Evolutionary conservation across 2,329 filamentous ascomycete genomes (phyloP).

Genomic region (Colletotrichum sp.): DNA sequence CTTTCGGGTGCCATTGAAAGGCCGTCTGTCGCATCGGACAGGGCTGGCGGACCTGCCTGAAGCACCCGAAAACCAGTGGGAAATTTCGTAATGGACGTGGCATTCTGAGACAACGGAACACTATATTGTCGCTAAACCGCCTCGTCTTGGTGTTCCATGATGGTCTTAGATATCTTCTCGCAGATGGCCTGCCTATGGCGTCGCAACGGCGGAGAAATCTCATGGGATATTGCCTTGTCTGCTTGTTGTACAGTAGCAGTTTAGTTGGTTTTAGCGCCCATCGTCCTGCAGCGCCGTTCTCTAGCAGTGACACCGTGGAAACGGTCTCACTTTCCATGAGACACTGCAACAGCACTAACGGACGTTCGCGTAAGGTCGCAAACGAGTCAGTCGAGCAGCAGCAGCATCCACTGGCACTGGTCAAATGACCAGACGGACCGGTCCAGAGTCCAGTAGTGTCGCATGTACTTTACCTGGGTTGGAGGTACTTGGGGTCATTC

Average conservation of each 20-base stretch:
- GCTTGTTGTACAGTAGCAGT: not conserved
- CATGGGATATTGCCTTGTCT: not conserved
- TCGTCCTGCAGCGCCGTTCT: not conserved
- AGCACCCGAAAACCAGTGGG: not conserved
- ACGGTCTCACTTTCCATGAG: not conserved
- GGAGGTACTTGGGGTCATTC: not conserved
- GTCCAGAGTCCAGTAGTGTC: not conserved
- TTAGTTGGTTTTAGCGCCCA: not conserved
- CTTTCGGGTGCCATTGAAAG: not conserved
- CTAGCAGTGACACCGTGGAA: not conserved
- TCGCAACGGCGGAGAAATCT: not conserved
- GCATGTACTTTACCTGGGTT: not conserved
- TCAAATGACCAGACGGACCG: not conserved
- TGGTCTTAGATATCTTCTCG: not conserved
- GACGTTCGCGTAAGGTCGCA: not conserved
- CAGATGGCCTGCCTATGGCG: not conserved
- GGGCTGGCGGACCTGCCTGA: not conserved
- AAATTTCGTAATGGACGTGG: not conserved
- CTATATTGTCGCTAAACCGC: not conserved
- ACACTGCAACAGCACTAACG: slow-evolving; percentile 1
- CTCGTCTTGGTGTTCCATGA: not conserved
- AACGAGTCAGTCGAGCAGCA: slow-evolving; percentile 3
- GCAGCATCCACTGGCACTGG: not conserved
- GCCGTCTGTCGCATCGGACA: not conserved
- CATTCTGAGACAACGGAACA: not conserved